phyloP scores from a whole-genome alignment of 768 basidiomycete species.

The Tulasnella sp. region DNA sequence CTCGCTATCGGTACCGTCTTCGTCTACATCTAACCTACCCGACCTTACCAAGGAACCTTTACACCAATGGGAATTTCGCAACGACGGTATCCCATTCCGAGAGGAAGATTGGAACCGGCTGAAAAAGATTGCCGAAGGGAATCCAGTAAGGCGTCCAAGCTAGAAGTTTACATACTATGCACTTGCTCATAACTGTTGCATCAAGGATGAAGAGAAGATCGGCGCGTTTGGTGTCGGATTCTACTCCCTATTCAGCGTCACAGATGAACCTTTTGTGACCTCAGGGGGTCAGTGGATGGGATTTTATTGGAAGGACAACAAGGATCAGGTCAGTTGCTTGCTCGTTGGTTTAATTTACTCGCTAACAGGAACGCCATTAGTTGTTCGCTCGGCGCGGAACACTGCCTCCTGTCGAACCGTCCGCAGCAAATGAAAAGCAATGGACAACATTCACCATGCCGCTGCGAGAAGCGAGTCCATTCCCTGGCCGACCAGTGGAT shows the following conservation, averaged over 20 bases:
- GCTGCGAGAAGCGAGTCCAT: slow-evolving; percentile 71
- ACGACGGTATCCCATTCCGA: slow-evolving; percentile 79
- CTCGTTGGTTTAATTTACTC: neutral
- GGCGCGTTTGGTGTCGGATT: slow-evolving; percentile 82
- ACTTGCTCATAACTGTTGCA: slow-evolving; percentile 23
- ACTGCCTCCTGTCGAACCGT: slow-evolving; percentile 36
- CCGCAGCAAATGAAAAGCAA: slow-evolving; percentile 36
- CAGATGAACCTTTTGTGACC: slow-evolving; percentile 43
- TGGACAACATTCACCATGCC: slow-evolving; percentile 93
- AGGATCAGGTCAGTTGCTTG: slow-evolving; percentile 55
- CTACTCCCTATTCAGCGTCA: slow-evolving; percentile 36
- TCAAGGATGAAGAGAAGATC: slow-evolving; percentile 85
- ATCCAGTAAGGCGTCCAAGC: slow-evolving; percentile 39
- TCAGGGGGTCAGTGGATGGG: slow-evolving; percentile 80
- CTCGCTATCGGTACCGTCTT: slow-evolving; percentile 48
- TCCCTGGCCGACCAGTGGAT: slow-evolving; percentile 76
- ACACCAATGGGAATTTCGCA: slow-evolving; percentile 78
- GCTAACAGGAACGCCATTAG: slow-evolving; percentile 40
- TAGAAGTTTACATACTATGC: slow-evolving; percentile 17
- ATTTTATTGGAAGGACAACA: slow-evolving; percentile 93
- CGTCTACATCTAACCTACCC: slow-evolving; percentile 42
- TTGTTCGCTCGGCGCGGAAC: slow-evolving; percentile 76
- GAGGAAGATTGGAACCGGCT: slow-evolving; percentile 84
- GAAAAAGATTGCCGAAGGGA: slow-evolving; percentile 65
- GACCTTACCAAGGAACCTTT: slow-evolving; percentile 60